Evolutionary conservation across 2,329 filamentous ascomycete species (phyloP).

Genomic region (Trichoderma hamatum): DNA sequence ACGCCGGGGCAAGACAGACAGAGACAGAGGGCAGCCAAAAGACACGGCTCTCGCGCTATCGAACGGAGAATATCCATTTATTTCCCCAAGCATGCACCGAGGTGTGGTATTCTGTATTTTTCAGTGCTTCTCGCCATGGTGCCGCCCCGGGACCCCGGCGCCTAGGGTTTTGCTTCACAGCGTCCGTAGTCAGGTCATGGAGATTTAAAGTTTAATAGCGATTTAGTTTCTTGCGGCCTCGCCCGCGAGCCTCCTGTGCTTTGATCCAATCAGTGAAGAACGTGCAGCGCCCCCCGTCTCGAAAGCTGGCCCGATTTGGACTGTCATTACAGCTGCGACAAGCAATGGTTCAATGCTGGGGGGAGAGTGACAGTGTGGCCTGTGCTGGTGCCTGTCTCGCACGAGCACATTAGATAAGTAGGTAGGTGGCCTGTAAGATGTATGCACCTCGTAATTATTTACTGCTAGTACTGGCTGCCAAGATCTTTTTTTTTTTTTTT

Average conservation of each 20-base stretch:
- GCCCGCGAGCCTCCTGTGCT: neutral
- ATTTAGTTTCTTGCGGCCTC: conserved; percentile 8
- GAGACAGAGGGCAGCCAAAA: neutral
- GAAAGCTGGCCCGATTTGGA: conserved; percentile 3
- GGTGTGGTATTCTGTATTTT: neutral
- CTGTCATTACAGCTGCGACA: neutral
- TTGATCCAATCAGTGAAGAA: conserved; percentile 9
- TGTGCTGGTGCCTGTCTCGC: neutral
- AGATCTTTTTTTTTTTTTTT: neutral
- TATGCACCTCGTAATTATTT: too few species aligned
- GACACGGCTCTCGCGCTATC: neutral
- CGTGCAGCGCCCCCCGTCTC: neutral
- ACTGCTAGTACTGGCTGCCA: too few species aligned
- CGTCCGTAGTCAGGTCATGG: neutral
- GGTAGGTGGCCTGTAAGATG: neutral
- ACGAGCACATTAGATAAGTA: neutral
- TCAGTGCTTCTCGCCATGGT: neutral
- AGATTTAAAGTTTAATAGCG: conserved; percentile 9
- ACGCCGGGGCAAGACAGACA: conserved; percentile 1
- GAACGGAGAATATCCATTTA: conserved; percentile 11
- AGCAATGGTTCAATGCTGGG: too few species aligned
- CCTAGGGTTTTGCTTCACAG: neutral
- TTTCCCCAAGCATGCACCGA: conserved; percentile 19
- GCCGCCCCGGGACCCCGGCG: neutral
- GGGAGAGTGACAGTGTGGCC: neutral